Evolutionary conservation across 805 yeast species (phyloP), one percentile per base, ranked within the genome.

Genomic region (Torulaspora franciscae): DNA sequence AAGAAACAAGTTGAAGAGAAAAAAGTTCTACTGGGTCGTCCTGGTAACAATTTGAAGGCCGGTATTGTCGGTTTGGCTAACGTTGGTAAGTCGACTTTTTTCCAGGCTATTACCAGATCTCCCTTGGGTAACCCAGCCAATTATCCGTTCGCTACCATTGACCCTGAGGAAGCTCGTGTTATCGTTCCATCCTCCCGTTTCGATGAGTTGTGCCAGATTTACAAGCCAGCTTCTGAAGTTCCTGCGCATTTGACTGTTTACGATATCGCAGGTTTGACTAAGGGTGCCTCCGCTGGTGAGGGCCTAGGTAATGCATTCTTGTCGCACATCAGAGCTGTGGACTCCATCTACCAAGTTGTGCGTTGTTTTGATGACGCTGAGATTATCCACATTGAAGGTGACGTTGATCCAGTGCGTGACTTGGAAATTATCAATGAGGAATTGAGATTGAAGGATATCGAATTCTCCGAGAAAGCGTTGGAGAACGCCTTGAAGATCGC

Each of bases 331-430:
- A 81, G 98, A 71, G 93, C 96, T 39, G 99, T 93, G 46, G 99
- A 93, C 77, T 96, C 97, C 51, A 83, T 93, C 54, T 93, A 85
- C 73, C 98, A 93, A 73, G 96, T 93, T 54, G 98, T 93, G 40
- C 83, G 99, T 71, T 86, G 95, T 71, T 93, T 93, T 62, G 96
- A 89, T 64, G 99, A 93, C 69, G 95, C 96, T 30, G 99, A 93
- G 65, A 93, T 93, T 61, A 89, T 90, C 58, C 99, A 93, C 71
- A 85, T 93, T 60, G 96, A 89, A 72, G 93, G 93, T 66, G 96
- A 90, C 60, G 99, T 93, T 51, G 81, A 93, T 70, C 99, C 99
- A 52, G 82, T 79, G 41, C 86, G 95, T 65, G 99, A 93, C 71
- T 79, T 93, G 71, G 93, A 86, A 55, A 91, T 93, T 65, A 87